Evolutionary conservation across 2,329 filamentous ascomycete species (phyloP), one percentile per base, ranked within the genome.

Genomic region (Scleromitrula shiraiana): DNA sequence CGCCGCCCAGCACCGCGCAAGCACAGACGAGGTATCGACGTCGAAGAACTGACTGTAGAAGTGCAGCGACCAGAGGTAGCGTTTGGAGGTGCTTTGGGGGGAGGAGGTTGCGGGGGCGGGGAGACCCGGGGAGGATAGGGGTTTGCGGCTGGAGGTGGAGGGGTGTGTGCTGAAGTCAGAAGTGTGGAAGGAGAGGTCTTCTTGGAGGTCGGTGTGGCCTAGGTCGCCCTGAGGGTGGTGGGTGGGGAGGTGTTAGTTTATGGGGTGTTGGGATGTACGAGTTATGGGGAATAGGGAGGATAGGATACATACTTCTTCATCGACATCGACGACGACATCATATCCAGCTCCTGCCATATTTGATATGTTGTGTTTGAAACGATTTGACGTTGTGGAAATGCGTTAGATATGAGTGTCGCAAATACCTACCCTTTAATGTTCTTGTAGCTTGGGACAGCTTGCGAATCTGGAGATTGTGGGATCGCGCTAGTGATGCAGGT

Each of bases 41-140:
- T 98, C 93, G 71, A 98, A 98, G 78, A 93, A 97, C 70, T 95
- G 93, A 48, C 89, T 82, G 72, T 98, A 98, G 74, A 95, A 98
- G 50, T 82, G 81, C 53, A 97, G 74, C 38, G 82, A 82, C 93
- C 93, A 98, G 55, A 97, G 85, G 71, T 84, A 89, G 62, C 87
- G 87, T 70, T 97, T 97, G 52, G 78, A 76, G 14, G 69, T 68
- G n/a, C 67, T 66, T 12, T 29, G 38, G 15, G 64, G 65, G 17
- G 71, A 67, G 2, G 77, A 70, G 15, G 79, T 82, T 10, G 64
- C 78, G 2, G 78, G 79, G 1, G 72, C 70, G 0, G 78, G 80
- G 2, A 82, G 70, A 4, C 73, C 68, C 7, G 70, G 62, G n/a
- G 60, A 57, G 32, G 55, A 53, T n/a, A n/a, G n/a, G 44, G 66